Evolutionary conservation across 352 stramenopile species (phyloP).

Genomic region (Phytophthora podocarpi): DNA sequence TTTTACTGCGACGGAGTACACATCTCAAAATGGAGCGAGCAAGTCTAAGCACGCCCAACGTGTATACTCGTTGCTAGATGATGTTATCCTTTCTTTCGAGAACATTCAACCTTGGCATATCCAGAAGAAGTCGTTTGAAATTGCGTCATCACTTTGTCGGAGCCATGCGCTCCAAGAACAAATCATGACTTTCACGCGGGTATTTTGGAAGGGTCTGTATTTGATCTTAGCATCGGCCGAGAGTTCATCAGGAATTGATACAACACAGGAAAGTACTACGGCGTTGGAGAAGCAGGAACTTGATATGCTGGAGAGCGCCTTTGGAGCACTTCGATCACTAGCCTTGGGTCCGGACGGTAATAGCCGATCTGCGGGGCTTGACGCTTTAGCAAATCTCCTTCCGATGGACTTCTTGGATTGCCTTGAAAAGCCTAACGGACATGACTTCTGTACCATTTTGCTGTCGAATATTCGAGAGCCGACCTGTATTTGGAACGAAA

Average conservation of each 20-base stretch:
- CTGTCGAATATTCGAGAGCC: constrained; percentile 76
- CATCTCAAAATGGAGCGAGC: constrained; percentile 38
- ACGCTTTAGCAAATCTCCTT: constrained; percentile 71
- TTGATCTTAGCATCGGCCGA: constrained; percentile 75
- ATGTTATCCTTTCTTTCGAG: constrained; percentile 70
- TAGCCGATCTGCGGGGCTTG: constrained; percentile 56
- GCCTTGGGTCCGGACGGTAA: constrained; percentile 60
- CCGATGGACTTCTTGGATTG: constrained; percentile 78
- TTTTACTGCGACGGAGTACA: constrained; percentile 60
- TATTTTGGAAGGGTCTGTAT: constrained; percentile 85
- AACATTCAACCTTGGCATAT: constrained; percentile 83
- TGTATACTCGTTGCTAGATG: constrained; percentile 66
- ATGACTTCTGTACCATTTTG: constrained; percentile 77
- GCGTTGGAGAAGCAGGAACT: constrained; percentile 65
- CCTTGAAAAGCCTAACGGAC: constrained; percentile 65
- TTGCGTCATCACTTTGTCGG: constrained; percentile 69
- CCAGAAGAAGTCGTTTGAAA: constrained; percentile 78
- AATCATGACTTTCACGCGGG: constrained; percentile 62
- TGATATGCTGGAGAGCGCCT: constrained; percentile 79
- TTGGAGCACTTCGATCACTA: constrained; percentile 63
- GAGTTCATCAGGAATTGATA: constrained; percentile 48
- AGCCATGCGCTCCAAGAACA: constrained; percentile 61
- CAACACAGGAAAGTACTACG: constrained; percentile 38
- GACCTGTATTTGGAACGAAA: constrained; percentile 81
- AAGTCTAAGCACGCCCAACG: constrained; percentile 47